These are phyloP conservation scores for Paragyromitra xinjiangensis DNA, from an alignment of 495 filamentous ascomycete species.

Conservation along the genomic window DNA sequence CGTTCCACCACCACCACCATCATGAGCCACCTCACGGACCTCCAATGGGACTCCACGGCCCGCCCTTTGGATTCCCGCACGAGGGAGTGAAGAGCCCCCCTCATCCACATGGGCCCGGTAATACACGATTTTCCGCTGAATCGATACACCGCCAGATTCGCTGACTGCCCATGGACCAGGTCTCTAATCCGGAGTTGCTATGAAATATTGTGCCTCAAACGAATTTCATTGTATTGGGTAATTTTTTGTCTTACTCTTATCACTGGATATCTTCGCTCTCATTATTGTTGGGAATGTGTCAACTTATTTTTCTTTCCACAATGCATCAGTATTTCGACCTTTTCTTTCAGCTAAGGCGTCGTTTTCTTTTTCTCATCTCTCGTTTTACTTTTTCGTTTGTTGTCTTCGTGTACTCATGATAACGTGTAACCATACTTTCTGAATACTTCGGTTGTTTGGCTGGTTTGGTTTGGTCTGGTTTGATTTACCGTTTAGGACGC, in stretches of 20 bases:
- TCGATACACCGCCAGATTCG: slow-evolving; percentile 52
- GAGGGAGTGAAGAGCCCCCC: slow-evolving; percentile 56
- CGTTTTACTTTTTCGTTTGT: slow-evolving; percentile 12
- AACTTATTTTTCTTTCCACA: slow-evolving; percentile 17
- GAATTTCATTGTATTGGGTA: slow-evolving; percentile 44
- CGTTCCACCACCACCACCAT: slow-evolving; percentile 56
- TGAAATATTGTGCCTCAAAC: slow-evolving; percentile 35
- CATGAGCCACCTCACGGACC: slow-evolving; percentile 54
- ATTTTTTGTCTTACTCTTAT: slow-evolving; percentile 19
- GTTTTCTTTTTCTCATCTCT: slow-evolving; percentile 6
- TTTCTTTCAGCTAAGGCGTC: slow-evolving; percentile 40
- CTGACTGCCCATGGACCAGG: slow-evolving; percentile 41
- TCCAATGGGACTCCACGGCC: slow-evolving; percentile 53
- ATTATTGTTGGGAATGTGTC: slow-evolving; percentile 18
- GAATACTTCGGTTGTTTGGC: slow-evolving; percentile 42
- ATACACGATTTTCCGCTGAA: slow-evolving; percentile 51
- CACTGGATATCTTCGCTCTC: slow-evolving; percentile 24
- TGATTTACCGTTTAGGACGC: slow-evolving; percentile 24
- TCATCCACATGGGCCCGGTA: slow-evolving; percentile 53
- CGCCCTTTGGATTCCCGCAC: slow-evolving; percentile 57
- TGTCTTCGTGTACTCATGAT: slow-evolving; percentile 41
- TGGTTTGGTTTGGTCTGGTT: slow-evolving; percentile 37
- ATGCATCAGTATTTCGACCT: slow-evolving; percentile 29
- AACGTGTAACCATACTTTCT: slow-evolving; percentile 54
- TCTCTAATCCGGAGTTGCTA: slow-evolving; percentile 27